Evolutionary conservation across 1,284 basidiomycete species (phyloP), one percentile per base, ranked within the genome.

Genomic region (Rhodotorula glutinis): DNA sequence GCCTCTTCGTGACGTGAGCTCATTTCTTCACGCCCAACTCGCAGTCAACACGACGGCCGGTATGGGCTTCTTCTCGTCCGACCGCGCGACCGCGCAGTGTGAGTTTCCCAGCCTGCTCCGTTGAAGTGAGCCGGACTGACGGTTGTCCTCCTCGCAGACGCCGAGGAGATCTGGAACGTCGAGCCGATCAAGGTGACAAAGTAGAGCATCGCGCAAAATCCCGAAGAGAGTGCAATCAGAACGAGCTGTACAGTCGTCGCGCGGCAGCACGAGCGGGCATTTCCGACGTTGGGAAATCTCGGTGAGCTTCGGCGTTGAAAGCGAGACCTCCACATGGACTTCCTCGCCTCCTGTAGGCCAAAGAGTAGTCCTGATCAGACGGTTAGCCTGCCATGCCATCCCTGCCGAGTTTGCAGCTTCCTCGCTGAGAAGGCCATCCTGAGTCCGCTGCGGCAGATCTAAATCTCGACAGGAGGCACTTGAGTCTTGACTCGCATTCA

Each of bases 11-110:
- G 11, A 57, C 63, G 40, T 23, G 27, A 40, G 60, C 17, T 21
- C 25, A 51, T 7, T 4, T 3, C 25, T 14, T 10, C 30, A 8
- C 30, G 17, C 51, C 62, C 76, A 72, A 5, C 33, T 38, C 33
- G 33, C 77, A 90, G 85, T 72, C 53, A 43, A 64, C 61, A 67
- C 63, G 16, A 58, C 58, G 23, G 60, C 70, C 13, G 55, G 70
- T 30, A 95, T 94, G 92, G 92, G 91, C 79, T 92, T 92, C 78
- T 95, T 95, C 82, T 91, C 90, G 78, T 91, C 89, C 52, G 92
- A 95, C 78, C 85, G 92, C 63, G 90, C 90, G 4, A 92, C 94
- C 75, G 85, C 87, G 74, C 89, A 91, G 78, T 94, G 43, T 44
- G 21, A 16, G 43, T 44, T 16, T 5, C 94, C 74, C 91, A 91